Conservation (phyloP, 352 stramenopile species). For the Phytophthora hybrid region DNA sequence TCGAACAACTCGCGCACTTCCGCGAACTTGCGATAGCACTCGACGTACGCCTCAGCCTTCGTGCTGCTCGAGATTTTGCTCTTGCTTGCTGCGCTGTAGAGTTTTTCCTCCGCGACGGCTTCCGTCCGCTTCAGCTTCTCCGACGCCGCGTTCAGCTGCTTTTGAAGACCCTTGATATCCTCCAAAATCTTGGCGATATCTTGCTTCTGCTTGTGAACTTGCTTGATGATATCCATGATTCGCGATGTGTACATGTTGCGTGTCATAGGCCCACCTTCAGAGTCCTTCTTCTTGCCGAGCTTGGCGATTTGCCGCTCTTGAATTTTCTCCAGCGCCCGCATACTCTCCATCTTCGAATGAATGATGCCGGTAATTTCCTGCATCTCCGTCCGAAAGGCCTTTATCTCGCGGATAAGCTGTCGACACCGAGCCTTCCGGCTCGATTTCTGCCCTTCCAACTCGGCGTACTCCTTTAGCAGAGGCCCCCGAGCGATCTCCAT, state of each 20-base stretch:
- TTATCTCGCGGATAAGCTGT: conserved; percentile 76
- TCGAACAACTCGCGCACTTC: conserved; percentile 87
- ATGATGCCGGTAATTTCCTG: conserved; percentile 67
- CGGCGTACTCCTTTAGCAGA: conserved; percentile 58
- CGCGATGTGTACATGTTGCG: conserved; percentile 88
- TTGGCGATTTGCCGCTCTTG: conserved; percentile 47
- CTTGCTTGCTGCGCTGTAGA: conserved; percentile 74
- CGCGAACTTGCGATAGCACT: conserved; percentile 88
- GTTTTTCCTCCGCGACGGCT: conserved; percentile 82
- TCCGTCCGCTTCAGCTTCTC: conserved; percentile 88
- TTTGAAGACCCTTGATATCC: conserved; percentile 82
- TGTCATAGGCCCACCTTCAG: conserved; percentile 40
- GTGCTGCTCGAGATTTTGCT: conserved; percentile 37
- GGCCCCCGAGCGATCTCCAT: conserved; percentile 59
- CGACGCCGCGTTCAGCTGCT: conserved; percentile 77
- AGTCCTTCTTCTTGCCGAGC: conserved; percentile 28
- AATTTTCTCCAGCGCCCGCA: conserved; percentile 63
- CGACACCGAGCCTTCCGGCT: conserved; percentile 65
- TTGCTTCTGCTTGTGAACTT: conserved; percentile 90
- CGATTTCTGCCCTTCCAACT: conserved; percentile 52
- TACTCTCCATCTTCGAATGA: conserved; percentile 74
- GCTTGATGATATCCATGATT: conserved; percentile 93
- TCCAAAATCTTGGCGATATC: conserved; percentile 87
- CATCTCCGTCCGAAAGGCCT: conserved; percentile 69
- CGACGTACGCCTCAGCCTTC: conserved; percentile 59